Evolutionary conservation across 345 rosid genomes (phyloP), one percentile per base, ranked within the genome.

Genomic region (Isatis tinctoria): DNA sequence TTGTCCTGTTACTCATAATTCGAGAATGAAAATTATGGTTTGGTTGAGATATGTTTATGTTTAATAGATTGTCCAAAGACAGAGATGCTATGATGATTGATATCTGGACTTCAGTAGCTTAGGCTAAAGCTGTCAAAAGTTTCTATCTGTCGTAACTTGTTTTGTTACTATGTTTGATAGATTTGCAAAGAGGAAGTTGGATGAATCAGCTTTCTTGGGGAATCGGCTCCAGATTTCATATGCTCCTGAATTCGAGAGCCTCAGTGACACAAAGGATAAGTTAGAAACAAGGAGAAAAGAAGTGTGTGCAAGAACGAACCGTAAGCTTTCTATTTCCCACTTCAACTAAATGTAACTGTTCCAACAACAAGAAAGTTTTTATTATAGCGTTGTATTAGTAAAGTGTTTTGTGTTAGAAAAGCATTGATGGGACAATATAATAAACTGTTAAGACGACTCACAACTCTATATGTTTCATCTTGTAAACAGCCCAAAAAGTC

Each of bases 141-240:
- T 13, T 57, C 10, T 10, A 43, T 44, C 22, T 41, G 17, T 41
- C 47, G 8, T 60, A 8, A 22, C 13, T 39, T 62, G 44, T 13
- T 40, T 40, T 12, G n/a, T 35, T 54, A 35, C 22, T 77, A 40
- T 41, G 41, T 20, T 14, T 24, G 44, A 57, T 74, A 92, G 99
- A 84, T 92, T 90, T 85, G 98, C 98, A 0, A 95, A 95, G 80
- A 85, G 90, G 81, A 95, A 88, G 74, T 69, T 95, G 85, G 99
- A 95, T 51, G 97, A 87, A 78, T 87, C 74, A 78, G 84, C 70
- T 16, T 95, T 92, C 81, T 74, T 92, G 65, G 96, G 97, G 68
- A 88, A 95, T 52, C 80, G 79, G 56, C 79, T 95, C 67, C 87
- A 87, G 69, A 88, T 95, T 65, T 82, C 88, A 0, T 90, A 90